Evolutionary conservation across 139 green algal species (phyloP), one percentile per base, ranked within the genome.

Genomic region (Picochlorum sp.): DNA sequence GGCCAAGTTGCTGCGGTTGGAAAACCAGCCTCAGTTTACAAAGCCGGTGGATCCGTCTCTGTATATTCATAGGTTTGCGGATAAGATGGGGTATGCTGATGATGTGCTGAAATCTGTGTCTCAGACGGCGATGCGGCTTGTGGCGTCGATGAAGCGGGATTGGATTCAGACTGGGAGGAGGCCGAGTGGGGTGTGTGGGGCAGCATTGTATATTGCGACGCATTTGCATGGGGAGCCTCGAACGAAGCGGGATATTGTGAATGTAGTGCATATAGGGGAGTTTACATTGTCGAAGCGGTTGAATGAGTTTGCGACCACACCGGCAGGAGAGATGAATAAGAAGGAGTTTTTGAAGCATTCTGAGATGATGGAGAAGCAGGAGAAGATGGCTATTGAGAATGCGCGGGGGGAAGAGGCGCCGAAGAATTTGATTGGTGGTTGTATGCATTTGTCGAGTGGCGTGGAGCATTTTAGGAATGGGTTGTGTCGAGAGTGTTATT

Each of bases 141-240:
- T 98, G 4, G 79, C 81, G 37, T 84, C 75, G 69, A 99, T 99
- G 94, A 99, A 99, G 79, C 83, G 94, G 0, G 94, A 99, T 81
- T 99, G 94, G 94, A 96, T 99, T 79, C 91, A 97, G 74, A 97
- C 92, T 13, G 94, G 94, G 5, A 73, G 93, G 7, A 73, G 86
- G 16, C 92, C 92, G 2, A 77, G 58, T 47, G 93, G 93, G 44
- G 79, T 98, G 28, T 98, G 93, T 68, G 93, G 92, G 4, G 93
- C 93, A 7, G 93, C 91, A 18, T 83, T 98, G 21, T 97, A 88
- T 77, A 84, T 98, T 41, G 90, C 93, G 0, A 70, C 81, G 4
- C 89, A 96, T 76, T 85, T 97, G 20, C 91, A 98, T 69, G 88
- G 91, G 28, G 56, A 90, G 30, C 66, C 87, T 67, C 79, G 78